Percentiles rank a stretch among this genome's conserved stretches.
phyloP scores from a whole-genome alignment of 345 rosid species.

The Camelina neglecta region DNA sequence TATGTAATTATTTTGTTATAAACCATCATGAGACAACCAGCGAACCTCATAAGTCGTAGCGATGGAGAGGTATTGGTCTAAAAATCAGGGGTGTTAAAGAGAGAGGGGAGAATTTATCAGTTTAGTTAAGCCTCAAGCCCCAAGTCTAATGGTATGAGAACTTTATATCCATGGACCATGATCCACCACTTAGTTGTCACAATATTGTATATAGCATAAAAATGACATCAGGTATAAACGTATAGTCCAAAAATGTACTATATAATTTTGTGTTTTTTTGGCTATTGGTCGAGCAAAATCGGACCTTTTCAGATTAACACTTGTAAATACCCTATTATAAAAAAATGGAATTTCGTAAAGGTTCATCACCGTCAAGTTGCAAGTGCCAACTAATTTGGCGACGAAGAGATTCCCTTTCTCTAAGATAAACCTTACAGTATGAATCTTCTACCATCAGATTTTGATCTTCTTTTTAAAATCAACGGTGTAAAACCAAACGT shows the following conservation, averaged over 20 bases:
- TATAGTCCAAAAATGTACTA: no score
- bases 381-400: slow-evolving; percentile 23
- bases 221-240: neutral
- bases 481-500: neutral
- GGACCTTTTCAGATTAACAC: no score
- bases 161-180: neutral
- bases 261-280: no score
- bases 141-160: slow-evolving; percentile 3
- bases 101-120: neutral
- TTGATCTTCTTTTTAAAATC: neutral
- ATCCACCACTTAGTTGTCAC: neutral
- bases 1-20: neutral
- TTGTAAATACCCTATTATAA: no score
- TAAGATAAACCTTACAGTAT: slow-evolving; percentile 2
- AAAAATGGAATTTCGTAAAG: no score
- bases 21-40: neutral
- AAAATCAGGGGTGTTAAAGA: neutral
- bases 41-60: neutral
- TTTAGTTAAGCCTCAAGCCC: slow-evolving; percentile 10
- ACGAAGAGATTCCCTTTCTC: neutral
- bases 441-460: slow-evolving; percentile 29
- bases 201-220: neutral
- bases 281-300: no score
- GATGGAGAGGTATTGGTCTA: neutral
- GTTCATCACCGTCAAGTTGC: no score